Base-by-base conservation (phyloP, 2,329 filamentous ascomycete genomes). In the Alternaria angustiovoidea region DNA sequence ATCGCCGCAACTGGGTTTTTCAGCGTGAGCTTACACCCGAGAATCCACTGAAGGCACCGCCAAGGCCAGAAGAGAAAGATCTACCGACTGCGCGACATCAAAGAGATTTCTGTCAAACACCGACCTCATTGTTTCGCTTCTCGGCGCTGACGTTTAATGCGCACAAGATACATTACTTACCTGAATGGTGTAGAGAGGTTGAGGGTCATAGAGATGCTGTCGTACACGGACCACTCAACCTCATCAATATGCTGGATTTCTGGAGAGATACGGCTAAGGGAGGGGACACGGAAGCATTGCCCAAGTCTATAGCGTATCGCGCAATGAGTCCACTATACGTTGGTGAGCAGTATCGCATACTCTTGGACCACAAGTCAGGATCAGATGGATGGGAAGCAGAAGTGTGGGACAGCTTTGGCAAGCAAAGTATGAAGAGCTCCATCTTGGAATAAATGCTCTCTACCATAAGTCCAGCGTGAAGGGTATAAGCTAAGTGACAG, bases 61-160 rank as follows among this genome's bases (percentile, higher is more conserved):
- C 65, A 5, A 68, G 51, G 38, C 71, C 71, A 2, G 61, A 66
- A 28, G 54, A 65, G 18, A 67, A 68, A 48, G 42, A 61, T 0
- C 28, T 76, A 9, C 75, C 72, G 7, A 41, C 52, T 4, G 69
- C 67, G 6, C 22, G 34, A 9, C 16, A 65, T 28, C 52, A 43
- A 11, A 82, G 90, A 65, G 82, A 83, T 1, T 81, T 97, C 24
- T 85, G 80, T 0, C 92, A 93, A 4, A 88, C 89, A 5, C 83
- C 86, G 2, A 83, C 86, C 4, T 85, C 96, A 2, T 86, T 99
- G 51, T 97, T 97, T 80, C 88, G 94, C 56, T 99, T 96, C 82
- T 94, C 91, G 18, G 94, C 94, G 7, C 85, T 99, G 46, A 94
- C 92, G 2, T 95, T 93, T 82, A 99, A 99, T 78, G 93, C 92